These are phyloP conservation scores for Polyporus tsugae DNA, from an alignment of 1,284 basidiomycete species.

Conservation along the genomic window DNA sequence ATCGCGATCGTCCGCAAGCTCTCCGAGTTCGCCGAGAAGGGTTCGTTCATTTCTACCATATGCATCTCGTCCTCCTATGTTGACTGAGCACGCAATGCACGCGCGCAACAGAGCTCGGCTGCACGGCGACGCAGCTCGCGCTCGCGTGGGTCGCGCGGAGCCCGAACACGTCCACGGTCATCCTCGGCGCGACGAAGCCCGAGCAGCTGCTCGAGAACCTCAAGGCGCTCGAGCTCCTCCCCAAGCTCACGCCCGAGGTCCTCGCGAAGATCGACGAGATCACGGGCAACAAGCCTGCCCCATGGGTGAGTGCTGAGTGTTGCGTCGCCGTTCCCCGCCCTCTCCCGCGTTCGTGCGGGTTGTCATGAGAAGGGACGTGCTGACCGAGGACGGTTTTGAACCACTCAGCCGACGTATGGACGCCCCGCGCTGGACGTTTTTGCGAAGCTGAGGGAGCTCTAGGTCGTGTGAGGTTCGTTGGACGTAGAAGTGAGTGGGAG, in stretches of 20 bases:
- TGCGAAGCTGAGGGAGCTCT: slow-evolving; percentile 16
- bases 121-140: slow-evolving; percentile 69
- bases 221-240: slow-evolving; percentile 74
- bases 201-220: slow-evolving; percentile 75
- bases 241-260: slow-evolving; percentile 72
- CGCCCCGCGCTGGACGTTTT: slow-evolving; percentile 27
- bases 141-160: slow-evolving; percentile 76
- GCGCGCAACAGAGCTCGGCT: slow-evolving; percentile 54
- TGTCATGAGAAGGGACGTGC: too few species aligned
- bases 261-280: slow-evolving; percentile 73
- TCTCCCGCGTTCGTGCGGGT: slow-evolving; percentile 32
- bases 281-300: slow-evolving; percentile 56
- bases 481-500: neutral
- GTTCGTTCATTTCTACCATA: slow-evolving; percentile 29
- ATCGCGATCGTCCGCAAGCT: slow-evolving; percentile 75
- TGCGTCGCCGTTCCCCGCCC: neutral
- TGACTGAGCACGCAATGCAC: neutral
- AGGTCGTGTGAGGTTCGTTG: neutral
- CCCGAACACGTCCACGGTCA: slow-evolving; percentile 63
- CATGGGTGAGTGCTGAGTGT: slow-evolving; percentile 39
- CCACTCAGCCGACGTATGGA: slow-evolving; percentile 29
- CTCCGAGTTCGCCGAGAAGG: slow-evolving; percentile 68
- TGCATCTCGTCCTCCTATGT: neutral
- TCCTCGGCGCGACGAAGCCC: slow-evolving; percentile 67
- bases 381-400: neutral